A percentile compares a stretch with the other conserved stretches of the same genome.
These are phyloP conservation scores for Lithocarpus polystachyus DNA, from an alignment of 306 rosid species.

Conservation along the genomic window DNA sequence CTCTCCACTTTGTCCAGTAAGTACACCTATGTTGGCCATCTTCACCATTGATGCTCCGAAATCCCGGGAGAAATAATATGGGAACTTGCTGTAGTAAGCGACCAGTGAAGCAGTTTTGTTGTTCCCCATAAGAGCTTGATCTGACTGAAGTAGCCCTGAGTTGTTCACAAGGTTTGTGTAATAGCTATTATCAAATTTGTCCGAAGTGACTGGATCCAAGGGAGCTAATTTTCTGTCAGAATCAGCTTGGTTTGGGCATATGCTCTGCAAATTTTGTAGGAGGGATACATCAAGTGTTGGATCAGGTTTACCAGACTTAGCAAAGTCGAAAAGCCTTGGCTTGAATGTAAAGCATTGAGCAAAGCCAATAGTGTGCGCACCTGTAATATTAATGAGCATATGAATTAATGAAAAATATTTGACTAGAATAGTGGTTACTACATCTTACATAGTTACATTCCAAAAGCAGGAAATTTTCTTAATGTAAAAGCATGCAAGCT, in stretches of 20 bases:
- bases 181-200: slow-evolving; percentile 66
- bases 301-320: slow-evolving; percentile 66
- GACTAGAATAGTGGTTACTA: neutral
- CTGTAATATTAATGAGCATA: slow-evolving; percentile 22
- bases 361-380: slow-evolving; percentile 83
- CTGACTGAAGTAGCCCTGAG: slow-evolving; percentile 70
- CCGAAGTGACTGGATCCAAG: slow-evolving; percentile 44
- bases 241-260: slow-evolving; percentile 60
- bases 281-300: slow-evolving; percentile 56
- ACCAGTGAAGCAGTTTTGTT: slow-evolving; percentile 57
- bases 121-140: slow-evolving; percentile 69
- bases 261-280: slow-evolving; percentile 34
- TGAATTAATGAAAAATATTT: neutral
- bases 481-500: neutral
- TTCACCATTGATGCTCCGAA: slow-evolving; percentile 68
- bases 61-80: slow-evolving; percentile 52
- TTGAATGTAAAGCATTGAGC: slow-evolving; percentile 89
- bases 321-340: slow-evolving; percentile 65
- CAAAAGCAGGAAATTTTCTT: no score
- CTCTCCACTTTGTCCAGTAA: slow-evolving; percentile 69
- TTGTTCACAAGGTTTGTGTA: slow-evolving; percentile 63
- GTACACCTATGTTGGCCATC: slow-evolving; percentile 67
- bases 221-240: slow-evolving; percentile 68
- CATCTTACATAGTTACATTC: no score
- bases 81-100: slow-evolving; percentile 48